phyloP scores from a whole-genome alignment of 768 basidiomycete genomes.

The Trametes cingulata region DNA sequence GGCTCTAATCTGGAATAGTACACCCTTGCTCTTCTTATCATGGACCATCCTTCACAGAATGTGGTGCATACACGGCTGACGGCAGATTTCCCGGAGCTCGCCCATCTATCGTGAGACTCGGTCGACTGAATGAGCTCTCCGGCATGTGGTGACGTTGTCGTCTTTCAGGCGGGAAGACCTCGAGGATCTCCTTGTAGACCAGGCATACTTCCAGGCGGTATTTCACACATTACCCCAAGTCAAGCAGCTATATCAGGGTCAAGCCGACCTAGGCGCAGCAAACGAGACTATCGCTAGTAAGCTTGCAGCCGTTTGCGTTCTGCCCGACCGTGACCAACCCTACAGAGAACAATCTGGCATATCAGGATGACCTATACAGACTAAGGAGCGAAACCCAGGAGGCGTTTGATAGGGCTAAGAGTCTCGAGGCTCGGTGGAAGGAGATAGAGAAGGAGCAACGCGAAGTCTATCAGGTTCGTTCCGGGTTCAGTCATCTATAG shows the following conservation, averaged over 20 bases:
- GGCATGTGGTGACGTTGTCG: not conserved
- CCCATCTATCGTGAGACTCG: slow-evolving; percentile 65
- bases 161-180: slow-evolving; percentile 75
- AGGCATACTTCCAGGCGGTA: slow-evolving; percentile 81
- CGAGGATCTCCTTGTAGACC: slow-evolving; percentile 85
- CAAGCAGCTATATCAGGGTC: slow-evolving; percentile 70
- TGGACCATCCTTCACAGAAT: slow-evolving; percentile 9
- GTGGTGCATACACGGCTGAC: slow-evolving; percentile 28
- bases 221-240: slow-evolving; percentile 80
- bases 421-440: slow-evolving; percentile 79
- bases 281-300: slow-evolving; percentile 86
- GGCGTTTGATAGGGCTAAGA: slow-evolving; percentile 85
- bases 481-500: not conserved
- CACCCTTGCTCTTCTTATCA: not conserved
- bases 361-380: slow-evolving; percentile 75
- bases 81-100: slow-evolving; percentile 71
- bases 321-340: not conserved
- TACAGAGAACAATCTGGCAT: slow-evolving; percentile 70
- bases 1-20: too few relatives aligned
- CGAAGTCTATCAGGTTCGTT: slow-evolving; percentile 79
- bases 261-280: slow-evolving; percentile 76
- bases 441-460: slow-evolving; percentile 87
- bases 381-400: slow-evolving; percentile 82
- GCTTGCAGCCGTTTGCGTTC: slow-evolving; percentile 32
- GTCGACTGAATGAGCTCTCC: not conserved